Percentiles rank a stretch among this genome's conserved stretches.
Conservation (phyloP, 2,329 filamentous ascomycete species). For the Verticillium isaacii region DNA sequence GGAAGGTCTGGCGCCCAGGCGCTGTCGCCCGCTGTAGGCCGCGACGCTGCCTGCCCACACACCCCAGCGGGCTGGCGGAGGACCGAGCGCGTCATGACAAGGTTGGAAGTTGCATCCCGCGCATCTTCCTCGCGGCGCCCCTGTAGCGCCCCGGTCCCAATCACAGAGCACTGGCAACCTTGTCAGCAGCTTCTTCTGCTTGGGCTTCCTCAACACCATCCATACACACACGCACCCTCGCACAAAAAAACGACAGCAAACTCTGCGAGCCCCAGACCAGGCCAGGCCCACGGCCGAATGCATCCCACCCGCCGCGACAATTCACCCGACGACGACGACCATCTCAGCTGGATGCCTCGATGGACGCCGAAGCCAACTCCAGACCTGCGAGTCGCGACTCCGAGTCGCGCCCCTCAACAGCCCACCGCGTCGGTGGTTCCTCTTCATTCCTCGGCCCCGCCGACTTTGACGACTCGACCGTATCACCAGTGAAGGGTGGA, state of each 20-base stretch:
- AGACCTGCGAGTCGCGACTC: slow-evolving; percentile 13
- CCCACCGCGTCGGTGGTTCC: slow-evolving; percentile 8
- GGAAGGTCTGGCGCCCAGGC: background rate
- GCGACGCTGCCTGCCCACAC: background rate
- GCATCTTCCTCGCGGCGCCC: background rate
- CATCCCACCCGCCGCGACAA: slow-evolving; percentile 4
- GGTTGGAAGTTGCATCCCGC: background rate
- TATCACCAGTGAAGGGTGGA: slow-evolving; percentile 13
- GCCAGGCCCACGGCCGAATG: slow-evolving; percentile 9
- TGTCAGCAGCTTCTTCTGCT: background rate
- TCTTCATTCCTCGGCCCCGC: slow-evolving; percentile 5
- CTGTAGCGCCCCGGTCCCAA: background rate
- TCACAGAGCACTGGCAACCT: background rate
- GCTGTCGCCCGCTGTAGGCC: background rate
- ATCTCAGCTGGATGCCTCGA: slow-evolving; percentile 18
- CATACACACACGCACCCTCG: no score
- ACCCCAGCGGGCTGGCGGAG: background rate
- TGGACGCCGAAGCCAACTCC: slow-evolving; percentile 27
- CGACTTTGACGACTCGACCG: slow-evolving; percentile 10
- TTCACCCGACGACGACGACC: background rate
- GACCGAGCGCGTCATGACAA: slow-evolving; percentile 5
- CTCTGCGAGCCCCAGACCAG: background rate
- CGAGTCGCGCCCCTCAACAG: slow-evolving; percentile 16
- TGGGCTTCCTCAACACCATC: background rate
- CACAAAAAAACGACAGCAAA: background rate